Evolutionary conservation across 176 grass and related monocot species (phyloP).

Genomic region (Raddia guianensis): DNA sequence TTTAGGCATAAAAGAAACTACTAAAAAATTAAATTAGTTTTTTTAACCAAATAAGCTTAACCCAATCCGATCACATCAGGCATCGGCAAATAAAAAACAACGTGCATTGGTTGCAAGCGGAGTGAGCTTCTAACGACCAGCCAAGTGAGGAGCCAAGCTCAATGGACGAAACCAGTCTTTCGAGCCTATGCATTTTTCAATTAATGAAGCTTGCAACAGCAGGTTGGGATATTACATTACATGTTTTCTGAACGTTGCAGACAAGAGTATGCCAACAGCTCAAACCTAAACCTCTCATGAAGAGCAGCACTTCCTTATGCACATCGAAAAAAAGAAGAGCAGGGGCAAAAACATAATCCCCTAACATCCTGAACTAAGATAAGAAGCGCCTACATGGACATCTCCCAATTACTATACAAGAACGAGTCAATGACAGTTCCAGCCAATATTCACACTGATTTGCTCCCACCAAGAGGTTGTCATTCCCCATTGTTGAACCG

Average conservation of each 20-base stretch:
- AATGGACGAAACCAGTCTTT: not conserved
- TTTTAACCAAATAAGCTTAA: too few relatives aligned
- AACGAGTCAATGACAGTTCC: not conserved
- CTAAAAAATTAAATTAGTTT: too few relatives aligned
- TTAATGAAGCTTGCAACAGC: not conserved
- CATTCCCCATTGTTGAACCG: not conserved
- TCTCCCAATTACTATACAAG: not conserved
- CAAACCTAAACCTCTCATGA: slow-evolving; percentile 9
- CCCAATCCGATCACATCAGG: too few relatives aligned
- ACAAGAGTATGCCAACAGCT: not conserved
- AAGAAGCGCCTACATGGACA: not conserved
- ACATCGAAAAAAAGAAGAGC: not conserved
- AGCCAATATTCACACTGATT: not conserved
- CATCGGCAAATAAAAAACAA: too few relatives aligned
- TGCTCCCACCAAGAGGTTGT: not conserved
- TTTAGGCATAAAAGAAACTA: too few relatives aligned
- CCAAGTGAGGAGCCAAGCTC: not conserved
- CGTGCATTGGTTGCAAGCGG: too few relatives aligned
- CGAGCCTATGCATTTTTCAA: not conserved
- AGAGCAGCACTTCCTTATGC: not conserved
- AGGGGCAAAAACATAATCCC: not conserved
- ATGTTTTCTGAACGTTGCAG: slow-evolving; percentile 2
- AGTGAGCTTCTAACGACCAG: not conserved
- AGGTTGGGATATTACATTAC: not conserved
- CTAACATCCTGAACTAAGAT: not conserved